Base-by-base conservation (phyloP, 1,139 yeast genomes). In the Lodderomyces oxycetoniae region DNA sequence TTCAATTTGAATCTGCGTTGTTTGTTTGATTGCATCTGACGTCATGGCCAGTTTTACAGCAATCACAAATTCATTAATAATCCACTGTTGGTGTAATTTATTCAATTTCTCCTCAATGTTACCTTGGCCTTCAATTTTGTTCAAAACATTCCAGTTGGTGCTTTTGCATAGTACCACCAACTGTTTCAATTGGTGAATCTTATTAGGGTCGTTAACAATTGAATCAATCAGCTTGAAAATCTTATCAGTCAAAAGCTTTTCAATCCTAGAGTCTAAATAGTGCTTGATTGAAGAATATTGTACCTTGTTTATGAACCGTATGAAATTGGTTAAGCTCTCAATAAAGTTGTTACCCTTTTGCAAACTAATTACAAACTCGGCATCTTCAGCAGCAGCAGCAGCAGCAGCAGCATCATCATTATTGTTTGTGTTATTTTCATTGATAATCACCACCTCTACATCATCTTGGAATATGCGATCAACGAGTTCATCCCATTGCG, bases 111-210 rank as follows among this genome's bases (percentile, higher is more conserved):
- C 55, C 20, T 38, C 28, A 3, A 38, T 33, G 4, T 20, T 17
- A 6, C 26, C 49, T 34, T 31, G 27, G 7, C 45, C 43, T 20
- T 35, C 37, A 54, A 53, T 10, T 28, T 51, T 48, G 10, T 50
- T 39, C 12, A 59, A 41, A 1, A 65, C 45, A 30, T 50, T 47
- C 72, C 72, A 66, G 22, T 53, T 45, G 1, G 57, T 48, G 7
- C 6, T 14, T 24, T 10, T 12, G 28, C 50, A 50, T 37, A 45
- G 42, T 17, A 49, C 44, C 16, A 59, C 40, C n/a, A 67, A 46
- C 14, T 48, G 39, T 28, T 53, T 46, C 39, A 63, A 46, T 11
- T 47, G 44, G 9, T 44, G 44, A 13, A 56, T 44, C 17, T 41
- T 34, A 2, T 28, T 30, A 5, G 47, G 42, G 32, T 53, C 48